A percentile compares a stretch with the other conserved stretches of the same genome.
These are phyloP conservation scores for Setomelanomma holmii DNA, from an alignment of 2,329 filamentous ascomycete species.

Conservation along the genomic window DNA sequence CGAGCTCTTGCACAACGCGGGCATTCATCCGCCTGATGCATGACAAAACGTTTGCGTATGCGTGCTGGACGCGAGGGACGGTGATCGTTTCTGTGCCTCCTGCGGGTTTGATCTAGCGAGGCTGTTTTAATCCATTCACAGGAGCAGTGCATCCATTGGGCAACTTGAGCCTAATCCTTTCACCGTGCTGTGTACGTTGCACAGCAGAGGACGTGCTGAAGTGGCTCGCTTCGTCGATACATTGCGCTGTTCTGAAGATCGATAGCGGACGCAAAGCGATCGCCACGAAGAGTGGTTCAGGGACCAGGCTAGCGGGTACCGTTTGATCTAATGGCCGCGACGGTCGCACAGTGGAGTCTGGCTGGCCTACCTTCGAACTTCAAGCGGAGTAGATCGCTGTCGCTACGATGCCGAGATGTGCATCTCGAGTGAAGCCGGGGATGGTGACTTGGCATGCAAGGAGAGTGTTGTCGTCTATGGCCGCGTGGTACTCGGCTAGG, in stretches of 20 bases:
- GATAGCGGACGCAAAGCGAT: background rate
- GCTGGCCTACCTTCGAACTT: background rate
- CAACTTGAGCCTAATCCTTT: too few species aligned
- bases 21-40: background rate
- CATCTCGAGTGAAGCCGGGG: background rate
- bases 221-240: background rate
- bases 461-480: background rate
- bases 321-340: constrained; percentile 1
- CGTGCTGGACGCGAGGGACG: background rate
- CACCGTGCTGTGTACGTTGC: constrained; percentile 4
- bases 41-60: background rate
- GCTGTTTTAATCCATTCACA: too few species aligned
- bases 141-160: too few species aligned
- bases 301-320: background rate
- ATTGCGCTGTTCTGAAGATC: background rate
- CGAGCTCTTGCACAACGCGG: background rate
- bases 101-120: background rate
- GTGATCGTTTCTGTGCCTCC: background rate
- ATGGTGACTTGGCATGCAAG: background rate
- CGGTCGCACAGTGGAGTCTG: background rate
- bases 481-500: background rate
- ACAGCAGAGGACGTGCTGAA: background rate
- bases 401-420: background rate
- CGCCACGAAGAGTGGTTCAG: constrained; percentile 4
- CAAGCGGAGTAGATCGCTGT: background rate